These are phyloP conservation scores for Phytophthora europaea DNA, from an alignment of 352 stramenopile genomes.

Conservation along the genomic window DNA sequence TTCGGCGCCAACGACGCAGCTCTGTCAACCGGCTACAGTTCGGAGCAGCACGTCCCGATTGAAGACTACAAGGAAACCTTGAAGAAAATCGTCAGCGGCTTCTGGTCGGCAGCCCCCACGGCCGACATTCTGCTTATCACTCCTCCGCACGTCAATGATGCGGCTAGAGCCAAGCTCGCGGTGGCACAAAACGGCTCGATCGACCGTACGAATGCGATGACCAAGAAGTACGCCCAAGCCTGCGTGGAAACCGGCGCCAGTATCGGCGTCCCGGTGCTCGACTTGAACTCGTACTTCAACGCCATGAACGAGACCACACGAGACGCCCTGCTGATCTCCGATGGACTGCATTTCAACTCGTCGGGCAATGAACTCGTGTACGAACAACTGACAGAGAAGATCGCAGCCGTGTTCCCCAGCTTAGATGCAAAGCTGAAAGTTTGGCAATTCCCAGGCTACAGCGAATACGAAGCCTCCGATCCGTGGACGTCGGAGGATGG, in stretches of 20 bases:
- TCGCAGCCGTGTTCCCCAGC: slow-evolving; percentile 25
- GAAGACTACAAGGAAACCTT: slow-evolving; percentile 31
- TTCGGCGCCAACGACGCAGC: slow-evolving; percentile 36
- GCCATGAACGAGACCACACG: slow-evolving; percentile 42
- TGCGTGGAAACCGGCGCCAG: slow-evolving; percentile 44
- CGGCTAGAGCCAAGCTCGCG: slow-evolving; percentile 23
- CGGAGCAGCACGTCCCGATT: slow-evolving; percentile 26
- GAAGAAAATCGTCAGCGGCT: slow-evolving; percentile 17
- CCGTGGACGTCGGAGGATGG: slow-evolving; percentile 15
- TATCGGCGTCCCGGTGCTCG: slow-evolving; percentile 42
- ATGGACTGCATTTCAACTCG: slow-evolving; percentile 60
- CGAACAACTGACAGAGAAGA: slow-evolving; percentile 39
- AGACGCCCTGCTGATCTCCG: slow-evolving; percentile 40
- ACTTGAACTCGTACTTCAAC: slow-evolving; percentile 63
- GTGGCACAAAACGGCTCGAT: slow-evolving; percentile 36
- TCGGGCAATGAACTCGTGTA: slow-evolving; percentile 55
- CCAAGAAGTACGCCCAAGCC: slow-evolving; percentile 46
- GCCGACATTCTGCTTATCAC: slow-evolving; percentile 58
- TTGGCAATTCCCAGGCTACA: slow-evolving; percentile 26
- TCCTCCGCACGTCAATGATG: slow-evolving; percentile 26
- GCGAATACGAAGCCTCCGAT: slow-evolving; percentile 13
- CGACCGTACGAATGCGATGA: slow-evolving; percentile 30
- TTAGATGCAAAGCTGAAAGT: slow-evolving; percentile 12
- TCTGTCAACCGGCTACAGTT: slow-evolving; percentile 27
- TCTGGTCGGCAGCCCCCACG: slow-evolving; percentile 20